Percentiles rank a stretch among this genome's conserved stretches.
phyloP scores from a whole-genome alignment of 2,329 filamentous ascomycete species.

The Botrytis tulipae region DNA sequence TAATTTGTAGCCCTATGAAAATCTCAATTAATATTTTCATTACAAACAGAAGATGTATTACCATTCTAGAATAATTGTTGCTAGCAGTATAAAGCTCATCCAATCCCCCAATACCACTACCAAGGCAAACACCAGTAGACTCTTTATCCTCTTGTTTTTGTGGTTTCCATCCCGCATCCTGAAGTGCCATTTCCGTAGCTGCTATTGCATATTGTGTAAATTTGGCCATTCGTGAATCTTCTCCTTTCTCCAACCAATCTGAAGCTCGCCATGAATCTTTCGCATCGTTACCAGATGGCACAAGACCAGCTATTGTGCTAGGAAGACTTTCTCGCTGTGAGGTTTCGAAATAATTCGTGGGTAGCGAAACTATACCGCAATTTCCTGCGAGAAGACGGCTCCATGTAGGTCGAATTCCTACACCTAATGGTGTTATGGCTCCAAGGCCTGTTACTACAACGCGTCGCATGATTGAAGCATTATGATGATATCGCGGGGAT shows the following conservation, averaged over 20 bases:
- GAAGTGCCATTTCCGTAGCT: constrained; percentile 79
- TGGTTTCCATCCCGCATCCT: constrained; percentile 72
- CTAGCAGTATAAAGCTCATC: constrained; percentile 87
- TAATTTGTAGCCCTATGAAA: constrained; percentile 76
- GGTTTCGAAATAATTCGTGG: constrained; percentile 43
- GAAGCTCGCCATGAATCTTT: constrained; percentile 50
- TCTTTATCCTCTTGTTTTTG: constrained; percentile 59
- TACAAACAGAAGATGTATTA: neutral
- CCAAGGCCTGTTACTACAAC: constrained; percentile 84
- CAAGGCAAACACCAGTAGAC: constrained; percentile 84
- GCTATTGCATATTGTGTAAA: constrained; percentile 92
- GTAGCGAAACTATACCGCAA: constrained; percentile 76
- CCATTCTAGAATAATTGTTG: constrained; percentile 13
- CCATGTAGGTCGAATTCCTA: constrained; percentile 79
- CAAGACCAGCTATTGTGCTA: constrained; percentile 79
- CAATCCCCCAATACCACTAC: constrained; percentile 92
- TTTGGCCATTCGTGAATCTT: constrained; percentile 76
- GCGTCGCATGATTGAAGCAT: constrained; percentile 48
- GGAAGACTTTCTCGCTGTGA: constrained; percentile 66
- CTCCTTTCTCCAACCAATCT: constrained; percentile 54
- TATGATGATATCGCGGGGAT: neutral
- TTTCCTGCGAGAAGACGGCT: constrained; percentile 73
- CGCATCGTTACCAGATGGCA: constrained; percentile 57
- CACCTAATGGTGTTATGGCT: constrained; percentile 78
- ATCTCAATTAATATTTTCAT: constrained; percentile 28